phyloP scores from a whole-genome alignment of 2,329 filamentous ascomycete species.

The Apiospora phragmitis region DNA sequence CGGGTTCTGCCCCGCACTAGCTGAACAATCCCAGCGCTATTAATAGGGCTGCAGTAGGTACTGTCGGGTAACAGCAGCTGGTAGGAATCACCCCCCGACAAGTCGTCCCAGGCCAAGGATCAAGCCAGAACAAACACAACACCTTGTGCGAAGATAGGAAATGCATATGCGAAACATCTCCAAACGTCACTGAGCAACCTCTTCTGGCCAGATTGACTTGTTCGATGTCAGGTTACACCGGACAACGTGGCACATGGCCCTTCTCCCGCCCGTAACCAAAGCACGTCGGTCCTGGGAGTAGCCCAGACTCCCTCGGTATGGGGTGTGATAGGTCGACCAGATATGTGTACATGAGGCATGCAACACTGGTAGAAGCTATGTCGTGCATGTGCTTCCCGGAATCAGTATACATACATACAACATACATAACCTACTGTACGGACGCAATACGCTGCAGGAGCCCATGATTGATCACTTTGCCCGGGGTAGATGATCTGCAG shows the following conservation, averaged over 20 bases:
- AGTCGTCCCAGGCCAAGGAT: neutral
- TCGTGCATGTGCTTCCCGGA: neutral
- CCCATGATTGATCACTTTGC: neutral
- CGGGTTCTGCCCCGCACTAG: conserved; percentile 2
- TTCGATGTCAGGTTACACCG: neutral
- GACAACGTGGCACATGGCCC: neutral
- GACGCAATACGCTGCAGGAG: neutral
- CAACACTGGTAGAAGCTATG: neutral
- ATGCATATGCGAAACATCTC: neutral
- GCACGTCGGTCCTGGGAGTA: neutral
- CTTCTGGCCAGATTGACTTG: neutral
- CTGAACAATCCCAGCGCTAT: neutral
- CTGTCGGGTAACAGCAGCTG: neutral
- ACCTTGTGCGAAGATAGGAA: neutral
- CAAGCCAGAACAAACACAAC: neutral
- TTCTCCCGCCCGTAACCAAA: neutral
- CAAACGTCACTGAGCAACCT: neutral
- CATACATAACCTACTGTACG: too few relatives aligned
- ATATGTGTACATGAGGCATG: neutral
- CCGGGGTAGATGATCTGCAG: neutral
- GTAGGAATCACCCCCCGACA: neutral
- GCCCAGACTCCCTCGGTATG: neutral
- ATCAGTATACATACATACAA: neutral
- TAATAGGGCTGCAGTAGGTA: neutral
- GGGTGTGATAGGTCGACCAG: neutral